Percentiles rank a stretch among this genome's conserved stretches.
These are phyloP conservation scores for Termitomyces sp. DNA, from an alignment of 768 basidiomycete species.

Conservation along the genomic window DNA sequence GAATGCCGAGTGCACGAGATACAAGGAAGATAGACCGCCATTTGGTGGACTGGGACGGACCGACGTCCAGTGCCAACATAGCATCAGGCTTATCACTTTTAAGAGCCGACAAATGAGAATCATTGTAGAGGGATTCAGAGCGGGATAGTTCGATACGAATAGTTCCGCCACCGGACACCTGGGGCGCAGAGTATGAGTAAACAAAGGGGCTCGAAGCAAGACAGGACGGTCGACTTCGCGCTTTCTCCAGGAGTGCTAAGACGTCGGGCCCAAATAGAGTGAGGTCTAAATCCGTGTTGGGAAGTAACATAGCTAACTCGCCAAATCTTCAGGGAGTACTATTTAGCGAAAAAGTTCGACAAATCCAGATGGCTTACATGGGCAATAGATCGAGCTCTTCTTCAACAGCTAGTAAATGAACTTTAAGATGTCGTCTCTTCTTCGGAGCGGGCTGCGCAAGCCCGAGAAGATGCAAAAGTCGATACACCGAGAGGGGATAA, in stretches of 20 bases:
- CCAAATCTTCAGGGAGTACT: conserved; percentile 27
- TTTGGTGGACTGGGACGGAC: conserved; percentile 27
- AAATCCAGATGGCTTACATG: conserved; percentile 23
- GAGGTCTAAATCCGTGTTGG: conserved; percentile 41
- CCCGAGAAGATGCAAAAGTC: conserved; percentile 31
- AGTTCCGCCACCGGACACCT: conserved; percentile 32
- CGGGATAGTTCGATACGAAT: conserved; percentile 31
- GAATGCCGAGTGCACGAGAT: conserved; percentile 22
- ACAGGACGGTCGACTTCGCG: conserved; percentile 21
- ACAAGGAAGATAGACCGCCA: conserved; percentile 33
- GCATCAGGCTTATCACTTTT: conserved; percentile 31
- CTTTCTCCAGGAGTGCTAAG: conserved; percentile 26
- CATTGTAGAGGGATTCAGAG: conserved; percentile 12
- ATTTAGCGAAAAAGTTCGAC: no score
- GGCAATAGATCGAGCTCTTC: conserved; percentile 37
- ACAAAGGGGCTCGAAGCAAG: conserved; percentile 25
- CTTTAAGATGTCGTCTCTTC: conserved; percentile 25
- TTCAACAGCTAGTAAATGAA: conserved; percentile 38
- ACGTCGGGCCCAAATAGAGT: conserved; percentile 35
- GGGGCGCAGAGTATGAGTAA: conserved; percentile 32
- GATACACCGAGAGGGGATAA: conserved; percentile 38
- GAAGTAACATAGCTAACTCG: conserved; percentile 41
- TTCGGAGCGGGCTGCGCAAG: conserved; percentile 14
- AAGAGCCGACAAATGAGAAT: conserved; percentile 2
- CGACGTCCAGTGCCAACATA: conserved; percentile 38